A percentile compares a stretch with the other conserved stretches of the same genome.
Evolutionary conservation across 192 early-diverging fungal species (phyloP).

Genomic region (Rhizophagus prolifer): DNA sequence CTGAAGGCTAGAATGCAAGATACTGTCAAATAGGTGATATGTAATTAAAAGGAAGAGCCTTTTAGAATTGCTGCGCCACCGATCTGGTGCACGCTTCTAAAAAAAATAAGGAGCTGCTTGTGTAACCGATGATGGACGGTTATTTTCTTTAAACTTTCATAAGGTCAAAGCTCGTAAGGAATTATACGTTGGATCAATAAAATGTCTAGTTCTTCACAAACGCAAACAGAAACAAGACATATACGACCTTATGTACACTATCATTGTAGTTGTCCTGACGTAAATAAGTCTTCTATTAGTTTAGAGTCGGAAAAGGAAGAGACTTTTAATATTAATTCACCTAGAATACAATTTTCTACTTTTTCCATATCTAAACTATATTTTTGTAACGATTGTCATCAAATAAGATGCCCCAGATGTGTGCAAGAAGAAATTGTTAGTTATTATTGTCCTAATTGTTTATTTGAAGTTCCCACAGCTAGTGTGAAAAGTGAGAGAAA

Average conservation of each 20-base stretch:
- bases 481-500: slow-evolving; percentile 95
- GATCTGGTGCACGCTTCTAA: no score
- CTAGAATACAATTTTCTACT: slow-evolving; percentile 34
- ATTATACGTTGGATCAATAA: no score
- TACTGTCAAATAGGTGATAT: no score
- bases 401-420: slow-evolving; percentile 79
- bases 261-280: slow-evolving; percentile 37
- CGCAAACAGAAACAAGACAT: background rate
- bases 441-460: slow-evolving; percentile 95
- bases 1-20: no score
- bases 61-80: no score
- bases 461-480: slow-evolving; percentile 96
- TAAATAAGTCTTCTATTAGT: background rate
- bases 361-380: slow-evolving; percentile 70
- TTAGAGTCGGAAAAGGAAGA: slow-evolving; percentile 7
- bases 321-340: slow-evolving; percentile 27
- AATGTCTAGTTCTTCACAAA: background rate
- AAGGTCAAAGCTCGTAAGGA: no score
- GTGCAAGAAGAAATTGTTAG: slow-evolving; percentile 81
- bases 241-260: slow-evolving; percentile 37
- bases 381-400: slow-evolving; percentile 87
- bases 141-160: no score
- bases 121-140: no score
- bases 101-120: no score
- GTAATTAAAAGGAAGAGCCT: no score